phyloP scores from a whole-genome alignment of 495 filamentous ascomycete species.

The Jackrogersella multiformis region DNA sequence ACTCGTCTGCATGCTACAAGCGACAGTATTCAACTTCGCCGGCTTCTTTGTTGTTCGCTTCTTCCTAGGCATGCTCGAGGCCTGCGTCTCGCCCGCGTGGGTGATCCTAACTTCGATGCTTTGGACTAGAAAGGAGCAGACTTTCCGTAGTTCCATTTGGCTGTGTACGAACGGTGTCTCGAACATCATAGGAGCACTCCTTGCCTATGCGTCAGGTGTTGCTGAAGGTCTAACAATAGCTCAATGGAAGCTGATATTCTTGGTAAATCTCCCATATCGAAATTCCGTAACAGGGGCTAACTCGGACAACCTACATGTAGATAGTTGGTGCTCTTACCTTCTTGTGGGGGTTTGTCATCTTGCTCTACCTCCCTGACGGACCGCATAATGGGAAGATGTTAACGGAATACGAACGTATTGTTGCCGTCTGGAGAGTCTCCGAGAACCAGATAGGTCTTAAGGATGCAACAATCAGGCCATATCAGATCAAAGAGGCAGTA shows the following conservation, averaged over 20 bases:
- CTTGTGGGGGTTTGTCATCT: conserved; percentile 50
- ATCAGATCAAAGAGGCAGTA: conserved; percentile 53
- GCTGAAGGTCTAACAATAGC: conserved; percentile 34
- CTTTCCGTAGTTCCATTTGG: conserved; percentile 40
- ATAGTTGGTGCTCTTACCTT: conserved; percentile 61
- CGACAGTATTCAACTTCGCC: conserved; percentile 42
- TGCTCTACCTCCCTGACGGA: conserved; percentile 46
- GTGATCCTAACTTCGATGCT: conserved; percentile 46
- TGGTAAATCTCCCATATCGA: conserved; percentile 15
- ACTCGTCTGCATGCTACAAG: conserved; percentile 45
- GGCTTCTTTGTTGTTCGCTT: conserved; percentile 48
- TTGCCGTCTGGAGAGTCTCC: conserved; percentile 43
- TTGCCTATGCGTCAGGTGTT: conserved; percentile 37
- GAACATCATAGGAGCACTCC: conserved; percentile 35
- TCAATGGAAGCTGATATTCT: conserved; percentile 43
- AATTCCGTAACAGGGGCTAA: background rate
- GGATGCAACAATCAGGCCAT: conserved; percentile 45
- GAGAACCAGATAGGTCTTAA: conserved; percentile 43
- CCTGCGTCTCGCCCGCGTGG: conserved; percentile 44
- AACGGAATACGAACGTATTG: conserved; percentile 39
- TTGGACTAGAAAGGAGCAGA: conserved; percentile 41
- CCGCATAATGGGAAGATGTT: conserved; percentile 42
- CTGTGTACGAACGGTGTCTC: conserved; percentile 39
- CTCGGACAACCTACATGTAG: conserved; percentile 16
- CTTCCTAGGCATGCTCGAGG: conserved; percentile 52